Evolutionary conservation across 2,329 filamentous ascomycete genomes (phyloP), one percentile per base, ranked within the genome.

Genomic region (Rhynchosporium graminicola): DNA sequence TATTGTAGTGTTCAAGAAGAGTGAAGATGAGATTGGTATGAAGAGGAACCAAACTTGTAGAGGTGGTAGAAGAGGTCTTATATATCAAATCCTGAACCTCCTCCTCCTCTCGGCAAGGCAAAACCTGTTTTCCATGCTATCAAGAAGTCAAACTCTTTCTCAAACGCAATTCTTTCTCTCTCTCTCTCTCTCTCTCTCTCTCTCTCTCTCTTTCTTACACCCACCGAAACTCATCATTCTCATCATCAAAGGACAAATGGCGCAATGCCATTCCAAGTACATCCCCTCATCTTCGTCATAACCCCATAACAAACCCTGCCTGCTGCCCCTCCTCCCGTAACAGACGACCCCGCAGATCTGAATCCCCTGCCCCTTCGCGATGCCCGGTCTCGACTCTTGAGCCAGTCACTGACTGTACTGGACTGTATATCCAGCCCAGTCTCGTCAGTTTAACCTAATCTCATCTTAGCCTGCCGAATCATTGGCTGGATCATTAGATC

Each of bases 71-170:
- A 15, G 38, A 28, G 26, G 20, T 31, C 31, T 60, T 63, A 63
- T 63, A 63, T 63, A 63, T 46, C 28, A 29, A 47, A 48, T 55
- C 46, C 51, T 42, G 15, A 31, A 9, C 56, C 8, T 26, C n/a
- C 2, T 54, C n/a, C 43, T 47, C 60, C 10, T 47, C 31, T 26
- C n/a, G 29, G 40, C 43, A 15, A 58, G 29, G 26, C 29, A 43
- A 40, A 62, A 59, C 60, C 60, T 62, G 60, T 62, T 62, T 62
- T 52, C 20, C 33, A 43, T 15, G 20, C 20, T 20, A 20, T 20
- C 20, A 20, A 20, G 20, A 20, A 20, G 20, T 20, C 20, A 20
- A 20, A 20, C 20, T 20, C 40, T 46, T 33, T 26, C 20, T 28
- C 42, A 20, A 29, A 45, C 42, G 42, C 20, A n/a, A 13, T 20